phyloP scores from a whole-genome alignment of 306 rosid species.

The Trifolium pratense region DNA sequence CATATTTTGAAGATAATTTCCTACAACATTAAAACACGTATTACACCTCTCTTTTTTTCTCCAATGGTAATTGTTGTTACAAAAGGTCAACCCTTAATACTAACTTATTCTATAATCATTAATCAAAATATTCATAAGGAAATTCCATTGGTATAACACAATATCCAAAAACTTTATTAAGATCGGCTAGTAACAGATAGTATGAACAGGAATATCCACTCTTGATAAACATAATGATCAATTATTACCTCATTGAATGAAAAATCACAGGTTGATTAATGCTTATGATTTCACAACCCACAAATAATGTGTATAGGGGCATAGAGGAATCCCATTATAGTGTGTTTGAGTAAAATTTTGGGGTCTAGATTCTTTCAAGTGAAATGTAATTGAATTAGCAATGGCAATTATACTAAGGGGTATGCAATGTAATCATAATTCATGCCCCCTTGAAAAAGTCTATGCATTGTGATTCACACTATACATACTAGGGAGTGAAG shows the following conservation, averaged over 20 bases:
- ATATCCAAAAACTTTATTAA: neutral
- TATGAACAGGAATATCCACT: neutral
- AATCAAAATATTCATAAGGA: neutral
- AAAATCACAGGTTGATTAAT: conserved; percentile 47
- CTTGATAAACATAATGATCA: conserved; percentile 50
- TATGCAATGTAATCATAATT: conserved; percentile 55
- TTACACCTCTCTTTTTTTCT: neutral
- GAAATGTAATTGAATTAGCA: conserved; percentile 50
- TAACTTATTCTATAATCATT: conserved; percentile 6
- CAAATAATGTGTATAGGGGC: conserved; percentile 22
- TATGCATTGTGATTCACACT: conserved; percentile 58
- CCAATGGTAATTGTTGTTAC: neutral
- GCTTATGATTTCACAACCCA: conserved; percentile 35
- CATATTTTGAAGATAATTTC: too few relatives aligned
- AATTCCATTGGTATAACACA: neutral
- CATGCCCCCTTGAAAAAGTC: conserved; percentile 50
- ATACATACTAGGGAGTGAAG: conserved; percentile 46
- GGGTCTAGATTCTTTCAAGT: neutral
- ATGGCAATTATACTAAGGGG: conserved; percentile 40
- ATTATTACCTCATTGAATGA: conserved; percentile 56
- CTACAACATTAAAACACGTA: neutral
- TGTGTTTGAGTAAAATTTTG: conserved; percentile 12
- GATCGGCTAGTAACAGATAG: neutral
- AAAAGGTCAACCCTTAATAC: neutral
- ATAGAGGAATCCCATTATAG: conserved; percentile 32